Percentiles rank a stretch among this genome's conserved stretches.
Evolutionary conservation across 2,329 filamentous ascomycete genomes (phyloP).

Genomic region (Apiospora marii): DNA sequence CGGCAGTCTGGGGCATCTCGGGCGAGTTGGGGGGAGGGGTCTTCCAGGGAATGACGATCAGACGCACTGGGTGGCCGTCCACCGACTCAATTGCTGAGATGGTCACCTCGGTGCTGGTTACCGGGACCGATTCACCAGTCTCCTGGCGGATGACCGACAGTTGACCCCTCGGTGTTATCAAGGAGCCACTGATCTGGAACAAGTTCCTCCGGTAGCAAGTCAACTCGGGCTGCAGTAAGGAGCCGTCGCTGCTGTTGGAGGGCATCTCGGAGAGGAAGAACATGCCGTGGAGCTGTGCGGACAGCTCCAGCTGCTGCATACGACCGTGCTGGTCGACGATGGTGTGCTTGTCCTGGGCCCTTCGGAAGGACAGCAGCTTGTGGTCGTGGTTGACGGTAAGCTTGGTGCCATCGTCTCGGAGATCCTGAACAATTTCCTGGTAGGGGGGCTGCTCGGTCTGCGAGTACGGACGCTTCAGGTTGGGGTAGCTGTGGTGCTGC

Average conservation of each 20-base stretch:
- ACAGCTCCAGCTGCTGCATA: conserved; percentile 67
- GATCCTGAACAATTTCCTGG: conserved; percentile 68
- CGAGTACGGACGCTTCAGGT: conserved; percentile 65
- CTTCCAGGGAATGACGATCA: conserved; percentile 98
- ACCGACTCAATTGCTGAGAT: conserved; percentile 95
- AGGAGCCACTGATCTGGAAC: conserved; percentile 92
- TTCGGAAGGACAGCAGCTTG: conserved; percentile 66
- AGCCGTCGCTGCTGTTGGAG: conserved; percentile 65
- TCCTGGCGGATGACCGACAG: conserved; percentile 81
- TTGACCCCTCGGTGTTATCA: conserved; percentile 80
- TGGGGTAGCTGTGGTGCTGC: conserved; percentile 61
- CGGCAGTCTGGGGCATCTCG: conserved; percentile 68
- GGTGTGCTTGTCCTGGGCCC: conserved; percentile 65
- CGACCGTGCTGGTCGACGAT: conserved; percentile 66
- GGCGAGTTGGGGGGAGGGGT: conserved; percentile 83
- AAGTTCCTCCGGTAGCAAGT: conserved; percentile 96
- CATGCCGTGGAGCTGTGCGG: conserved; percentile 85
- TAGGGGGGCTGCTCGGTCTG: conserved; percentile 63
- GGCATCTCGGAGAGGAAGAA: conserved; percentile 87
- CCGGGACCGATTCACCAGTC: conserved; percentile 82
- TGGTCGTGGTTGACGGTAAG: conserved; percentile 67
- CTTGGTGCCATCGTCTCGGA: conserved; percentile 65
- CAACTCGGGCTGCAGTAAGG: conserved; percentile 76
- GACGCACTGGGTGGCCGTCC: conserved; percentile 88
- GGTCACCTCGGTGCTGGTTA: conserved; percentile 82